Conservation (phyloP, 306 rosid species). For the Glycine soja region DNA sequence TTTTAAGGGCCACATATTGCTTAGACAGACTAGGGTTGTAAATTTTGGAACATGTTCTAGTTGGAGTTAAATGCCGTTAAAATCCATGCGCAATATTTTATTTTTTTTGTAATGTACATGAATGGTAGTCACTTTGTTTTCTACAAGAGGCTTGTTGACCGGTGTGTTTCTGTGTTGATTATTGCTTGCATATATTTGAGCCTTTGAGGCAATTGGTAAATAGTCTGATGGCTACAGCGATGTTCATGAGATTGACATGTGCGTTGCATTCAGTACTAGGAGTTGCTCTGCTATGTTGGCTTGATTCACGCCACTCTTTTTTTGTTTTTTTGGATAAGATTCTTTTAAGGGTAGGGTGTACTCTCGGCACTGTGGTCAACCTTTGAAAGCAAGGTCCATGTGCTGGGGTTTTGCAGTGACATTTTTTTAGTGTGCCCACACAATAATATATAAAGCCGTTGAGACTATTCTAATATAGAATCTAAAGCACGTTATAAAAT, state of each 20-base stretch:
- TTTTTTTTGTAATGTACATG: slow-evolving; percentile 11
- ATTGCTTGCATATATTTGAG: too few species aligned
- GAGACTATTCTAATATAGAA: neutral
- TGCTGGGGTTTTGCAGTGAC: neutral
- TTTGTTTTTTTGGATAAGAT: neutral
- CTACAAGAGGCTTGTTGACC: neutral
- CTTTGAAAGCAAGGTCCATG: neutral
- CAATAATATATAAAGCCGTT: neutral
- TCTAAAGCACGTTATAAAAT: neutral
- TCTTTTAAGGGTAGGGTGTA: neutral
- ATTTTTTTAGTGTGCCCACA: neutral
- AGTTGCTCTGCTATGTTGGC: slow-evolving; percentile 1
- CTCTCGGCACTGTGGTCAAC: neutral
- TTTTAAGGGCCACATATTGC: neutral
- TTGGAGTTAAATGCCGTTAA: neutral
- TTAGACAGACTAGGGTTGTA: slow-evolving; percentile 43
- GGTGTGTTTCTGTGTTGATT: too few species aligned
- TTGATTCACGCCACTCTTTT: neutral
- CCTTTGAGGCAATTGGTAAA: neutral
- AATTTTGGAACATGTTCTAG: slow-evolving; percentile 38
- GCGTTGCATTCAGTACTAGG: neutral
- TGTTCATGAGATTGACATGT: neutral
- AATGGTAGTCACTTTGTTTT: slow-evolving; percentile 6
- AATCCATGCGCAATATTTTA: slow-evolving; percentile 14
- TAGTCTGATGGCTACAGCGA: neutral